Percentiles rank a stretch among this genome's conserved stretches.
These are phyloP conservation scores for Suillus decipiens DNA, from an alignment of 768 basidiomycete species.

Conservation along the genomic window DNA sequence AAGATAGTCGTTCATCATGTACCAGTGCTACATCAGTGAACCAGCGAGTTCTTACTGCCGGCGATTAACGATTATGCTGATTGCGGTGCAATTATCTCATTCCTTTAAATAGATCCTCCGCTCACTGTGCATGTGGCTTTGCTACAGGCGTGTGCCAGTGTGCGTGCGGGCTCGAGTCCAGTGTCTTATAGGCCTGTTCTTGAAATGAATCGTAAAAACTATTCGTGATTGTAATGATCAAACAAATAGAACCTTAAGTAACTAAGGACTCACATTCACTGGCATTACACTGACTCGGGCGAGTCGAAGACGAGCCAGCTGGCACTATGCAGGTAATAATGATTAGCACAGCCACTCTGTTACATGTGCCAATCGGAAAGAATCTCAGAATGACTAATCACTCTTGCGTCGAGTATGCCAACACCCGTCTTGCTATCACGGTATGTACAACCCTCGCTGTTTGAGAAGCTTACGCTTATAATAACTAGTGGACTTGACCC, in stretches of 20 bases:
- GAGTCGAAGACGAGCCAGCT: no score
- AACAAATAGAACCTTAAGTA: not conserved
- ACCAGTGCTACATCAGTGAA: not conserved
- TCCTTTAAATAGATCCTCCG: no score
- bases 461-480: conserved; percentile 12
- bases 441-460: conserved; percentile 18
- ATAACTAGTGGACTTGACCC: conserved; percentile 63
- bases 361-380: not conserved
- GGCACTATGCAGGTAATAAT: no score
- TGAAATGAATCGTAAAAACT: not conserved
- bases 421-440: conserved; percentile 40
- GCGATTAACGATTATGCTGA: no score
- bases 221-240: not conserved
- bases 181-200: not conserved
- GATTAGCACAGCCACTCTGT: not conserved
- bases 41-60: no score
- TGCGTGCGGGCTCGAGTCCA: not conserved
- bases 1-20: not conserved
- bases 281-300: no score
- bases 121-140: not conserved
- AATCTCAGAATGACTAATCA: not conserved
- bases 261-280: not conserved
- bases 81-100: no score
- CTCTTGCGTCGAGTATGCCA: conserved; percentile 34
- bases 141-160: not conserved